A percentile compares a stretch with the other conserved stretches of the same genome.
phyloP scores from a whole-genome alignment of 2,329 filamentous ascomycete genomes.

The Setomelanomma holmii region DNA sequence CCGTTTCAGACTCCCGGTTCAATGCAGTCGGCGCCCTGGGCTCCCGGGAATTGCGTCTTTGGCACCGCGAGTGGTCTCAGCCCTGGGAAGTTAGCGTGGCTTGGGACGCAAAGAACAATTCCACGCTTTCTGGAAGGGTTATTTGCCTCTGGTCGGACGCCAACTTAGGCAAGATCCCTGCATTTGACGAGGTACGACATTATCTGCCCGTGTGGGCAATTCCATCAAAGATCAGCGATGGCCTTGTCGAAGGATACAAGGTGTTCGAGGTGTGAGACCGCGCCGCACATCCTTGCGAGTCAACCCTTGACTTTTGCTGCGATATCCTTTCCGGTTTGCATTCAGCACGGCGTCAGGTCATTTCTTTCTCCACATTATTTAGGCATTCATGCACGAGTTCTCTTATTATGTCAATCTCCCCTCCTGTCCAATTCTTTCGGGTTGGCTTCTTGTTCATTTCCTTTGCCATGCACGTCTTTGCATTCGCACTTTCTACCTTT shows the following conservation, averaged over 20 bases:
- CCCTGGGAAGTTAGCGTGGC: slow-evolving; percentile 78
- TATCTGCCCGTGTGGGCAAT: slow-evolving; percentile 83
- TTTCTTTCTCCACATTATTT: slow-evolving; percentile 29
- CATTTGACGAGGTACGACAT: slow-evolving; percentile 78
- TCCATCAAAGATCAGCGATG: slow-evolving; percentile 76
- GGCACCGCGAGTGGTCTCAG: slow-evolving; percentile 80
- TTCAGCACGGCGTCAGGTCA: slow-evolving; percentile 39
- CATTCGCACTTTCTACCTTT: neutral
- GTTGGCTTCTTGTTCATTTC: slow-evolving; percentile 8
- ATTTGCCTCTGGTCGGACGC: slow-evolving; percentile 89
- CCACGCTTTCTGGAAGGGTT: slow-evolving; percentile 63
- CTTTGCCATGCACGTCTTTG: slow-evolving; percentile 5
- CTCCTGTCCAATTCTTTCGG: slow-evolving; percentile 7
- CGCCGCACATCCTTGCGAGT: slow-evolving; percentile 32
- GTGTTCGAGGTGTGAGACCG: slow-evolving; percentile 57
- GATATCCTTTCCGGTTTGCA: slow-evolving; percentile 40
- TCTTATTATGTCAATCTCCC: slow-evolving; percentile 8
- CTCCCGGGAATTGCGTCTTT: slow-evolving; percentile 74
- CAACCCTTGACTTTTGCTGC: slow-evolving; percentile 37
- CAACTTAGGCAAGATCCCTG: slow-evolving; percentile 79
- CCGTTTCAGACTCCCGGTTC: slow-evolving; percentile 69
- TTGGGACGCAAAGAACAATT: slow-evolving; percentile 59
- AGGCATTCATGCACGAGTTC: slow-evolving; percentile 27
- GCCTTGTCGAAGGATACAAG: slow-evolving; percentile 81
- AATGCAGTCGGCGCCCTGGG: slow-evolving; percentile 68